phyloP scores from a whole-genome alignment of 208 protist genomes.

The Trypanosoma cruzi region DNA sequence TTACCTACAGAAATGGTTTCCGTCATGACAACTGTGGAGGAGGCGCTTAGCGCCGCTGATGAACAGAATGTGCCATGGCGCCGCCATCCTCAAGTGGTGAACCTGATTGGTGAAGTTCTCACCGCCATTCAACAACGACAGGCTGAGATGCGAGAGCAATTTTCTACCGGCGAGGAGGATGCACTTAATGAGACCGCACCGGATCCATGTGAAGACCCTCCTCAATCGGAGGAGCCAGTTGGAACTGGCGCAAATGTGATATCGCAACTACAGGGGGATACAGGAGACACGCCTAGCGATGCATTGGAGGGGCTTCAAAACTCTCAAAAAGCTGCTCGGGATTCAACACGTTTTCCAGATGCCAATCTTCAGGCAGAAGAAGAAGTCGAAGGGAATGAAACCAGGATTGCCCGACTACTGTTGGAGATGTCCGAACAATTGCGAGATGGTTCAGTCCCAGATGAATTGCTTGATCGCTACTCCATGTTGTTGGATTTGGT shows the following conservation, averaged over 20 bases:
- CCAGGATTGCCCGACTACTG: slow-evolving; percentile 33
- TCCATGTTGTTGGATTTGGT: slow-evolving; percentile 35
- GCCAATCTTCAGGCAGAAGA: slow-evolving; percentile 19
- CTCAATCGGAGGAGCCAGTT: slow-evolving; percentile 34
- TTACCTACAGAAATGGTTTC: slow-evolving; percentile 31
- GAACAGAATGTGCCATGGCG: slow-evolving; percentile 36
- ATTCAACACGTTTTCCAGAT: slow-evolving; percentile 19
- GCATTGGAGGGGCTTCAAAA: slow-evolving; percentile 45
- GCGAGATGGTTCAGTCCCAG: slow-evolving; percentile 38
- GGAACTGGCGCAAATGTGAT: slow-evolving; percentile 48
- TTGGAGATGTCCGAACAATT: slow-evolving; percentile 59
- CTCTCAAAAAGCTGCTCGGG: slow-evolving; percentile 49
- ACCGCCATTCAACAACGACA: slow-evolving; percentile 32
- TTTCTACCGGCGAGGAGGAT: not conserved
- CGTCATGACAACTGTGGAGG: slow-evolving; percentile 36
- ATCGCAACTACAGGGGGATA: slow-evolving; percentile 24
- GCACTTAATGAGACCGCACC: slow-evolving; percentile 1
- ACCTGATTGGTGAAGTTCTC: slow-evolving; percentile 29
- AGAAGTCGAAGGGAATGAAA: slow-evolving; percentile 9
- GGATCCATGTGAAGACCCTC: slow-evolving; percentile 27
- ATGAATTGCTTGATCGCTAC: slow-evolving; percentile 52
- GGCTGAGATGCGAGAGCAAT: not conserved
- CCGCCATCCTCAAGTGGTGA: slow-evolving; percentile 19
- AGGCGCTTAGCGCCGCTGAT: slow-evolving; percentile 36
- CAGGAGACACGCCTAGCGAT: slow-evolving; percentile 32